Percentiles rank a stretch among this genome's conserved stretches.
Evolutionary conservation across 441 rosid species (phyloP).

Genomic region (Raphanus hybrid): DNA sequence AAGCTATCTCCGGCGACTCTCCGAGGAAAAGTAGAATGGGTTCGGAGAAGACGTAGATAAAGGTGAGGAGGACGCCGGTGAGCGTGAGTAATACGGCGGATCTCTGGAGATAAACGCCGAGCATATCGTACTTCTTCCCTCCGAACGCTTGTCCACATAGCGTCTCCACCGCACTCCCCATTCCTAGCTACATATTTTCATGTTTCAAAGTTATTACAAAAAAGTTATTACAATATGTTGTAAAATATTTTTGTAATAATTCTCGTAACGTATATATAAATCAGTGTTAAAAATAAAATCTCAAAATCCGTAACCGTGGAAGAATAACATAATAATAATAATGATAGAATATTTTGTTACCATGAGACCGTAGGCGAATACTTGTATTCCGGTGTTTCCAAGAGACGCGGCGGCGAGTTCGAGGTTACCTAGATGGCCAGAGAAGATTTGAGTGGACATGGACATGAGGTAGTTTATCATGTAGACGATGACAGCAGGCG

Average conservation of each 20-base stretch:
- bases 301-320: background rate
- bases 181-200: constrained; percentile 50
- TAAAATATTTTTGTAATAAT: background rate
- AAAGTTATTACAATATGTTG: background rate
- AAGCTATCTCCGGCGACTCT: constrained; percentile 51
- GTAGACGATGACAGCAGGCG: constrained; percentile 63
- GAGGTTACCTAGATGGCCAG: constrained; percentile 74
- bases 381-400: constrained; percentile 74
- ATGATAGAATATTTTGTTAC: constrained; percentile 30
- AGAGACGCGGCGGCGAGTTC: constrained; percentile 74
- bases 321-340: background rate
- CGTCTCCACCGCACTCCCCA: constrained; percentile 75
- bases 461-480: constrained; percentile 73
- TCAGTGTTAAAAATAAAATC: background rate
- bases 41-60: constrained; percentile 58
- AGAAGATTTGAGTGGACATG: constrained; percentile 70
- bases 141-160: constrained; percentile 73
- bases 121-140: constrained; percentile 56
- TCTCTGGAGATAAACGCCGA: constrained; percentile 66
- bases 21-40: constrained; percentile 56
- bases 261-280: background rate
- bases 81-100: constrained; percentile 57
- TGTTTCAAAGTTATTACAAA: background rate
- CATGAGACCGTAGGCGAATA: constrained; percentile 73
- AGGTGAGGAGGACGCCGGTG: constrained; percentile 50